phyloP scores from a whole-genome alignment of 1,139 yeast genomes.

The Pichia sp. region DNA sequence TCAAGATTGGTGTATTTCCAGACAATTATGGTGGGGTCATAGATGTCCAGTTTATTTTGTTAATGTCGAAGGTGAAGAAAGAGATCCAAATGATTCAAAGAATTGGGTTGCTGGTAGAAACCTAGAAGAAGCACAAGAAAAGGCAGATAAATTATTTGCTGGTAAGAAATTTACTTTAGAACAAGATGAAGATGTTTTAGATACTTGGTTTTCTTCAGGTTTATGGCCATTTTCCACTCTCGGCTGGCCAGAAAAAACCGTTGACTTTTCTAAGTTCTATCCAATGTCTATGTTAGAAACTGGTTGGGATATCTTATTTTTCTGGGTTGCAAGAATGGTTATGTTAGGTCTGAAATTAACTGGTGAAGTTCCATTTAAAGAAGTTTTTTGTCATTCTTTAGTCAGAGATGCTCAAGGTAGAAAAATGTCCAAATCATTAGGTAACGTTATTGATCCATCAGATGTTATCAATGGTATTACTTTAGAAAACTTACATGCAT shows the following conservation, averaged over 20 bases:
- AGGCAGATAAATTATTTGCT: constrained; percentile 73
- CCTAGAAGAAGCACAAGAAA: constrained; percentile 73
- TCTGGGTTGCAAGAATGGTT: constrained; percentile 98
- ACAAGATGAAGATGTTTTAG: constrained; percentile 97
- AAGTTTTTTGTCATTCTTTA: constrained; percentile 96
- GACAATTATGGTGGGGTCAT: constrained; percentile 99
- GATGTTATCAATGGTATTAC: constrained; percentile 90
- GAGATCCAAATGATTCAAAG: constrained; percentile 56
- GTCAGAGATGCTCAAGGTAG: constrained; percentile 99
- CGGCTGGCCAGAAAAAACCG: constrained; percentile 85
- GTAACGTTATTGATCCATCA: constrained; percentile 92
- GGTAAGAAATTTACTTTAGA: constrained; percentile 64
- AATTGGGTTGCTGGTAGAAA: constrained; percentile 91
- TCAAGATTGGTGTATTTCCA: constrained; percentile 99
- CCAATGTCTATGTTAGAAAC: constrained; percentile 96
- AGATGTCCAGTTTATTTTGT: constrained; percentile 96
- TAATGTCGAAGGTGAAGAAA: constrained; percentile 62
- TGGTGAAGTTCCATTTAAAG: constrained; percentile 87
- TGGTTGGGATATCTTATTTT: constrained; percentile 98
- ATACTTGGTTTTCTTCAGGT: constrained; percentile 98
- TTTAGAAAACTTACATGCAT: constrained; percentile 71
- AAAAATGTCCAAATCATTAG: constrained; percentile 96
- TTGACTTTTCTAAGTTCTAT: constrained; percentile 69
- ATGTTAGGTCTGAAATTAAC: constrained; percentile 85
- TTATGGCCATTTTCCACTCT: constrained; percentile 96